Percentiles rank a stretch among this genome's conserved stretches.
Conservation (phyloP, 2,329 filamentous ascomycete genomes). For the Aspergillus piperis region DNA sequence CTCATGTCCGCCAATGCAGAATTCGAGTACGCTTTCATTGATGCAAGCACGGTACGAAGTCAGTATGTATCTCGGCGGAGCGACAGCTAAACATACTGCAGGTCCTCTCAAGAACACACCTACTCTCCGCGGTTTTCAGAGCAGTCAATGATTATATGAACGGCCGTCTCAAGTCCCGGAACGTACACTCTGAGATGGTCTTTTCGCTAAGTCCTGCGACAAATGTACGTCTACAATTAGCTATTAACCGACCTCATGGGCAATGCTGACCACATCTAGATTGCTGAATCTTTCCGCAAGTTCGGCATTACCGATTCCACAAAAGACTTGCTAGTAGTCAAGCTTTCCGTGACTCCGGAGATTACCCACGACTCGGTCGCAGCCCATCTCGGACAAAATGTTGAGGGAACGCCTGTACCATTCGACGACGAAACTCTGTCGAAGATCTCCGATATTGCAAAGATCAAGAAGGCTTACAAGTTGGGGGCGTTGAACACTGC, state of each 20-base stretch:
- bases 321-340: conserved; percentile 74
- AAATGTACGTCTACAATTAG: conserved; percentile 61
- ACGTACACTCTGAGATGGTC: conserved; percentile 87
- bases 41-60: conserved; percentile 70
- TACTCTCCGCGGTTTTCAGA: conserved; percentile 74
- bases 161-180: conserved; percentile 70
- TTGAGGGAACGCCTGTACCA: conserved; percentile 62
- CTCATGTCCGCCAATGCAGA: conserved; percentile 79
- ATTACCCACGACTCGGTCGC: conserved; percentile 52
- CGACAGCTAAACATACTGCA: conserved; percentile 33
- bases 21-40: conserved; percentile 93
- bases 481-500: conserved; percentile 62
- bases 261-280: conserved; percentile 55
- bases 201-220: conserved; percentile 77
- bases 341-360: conserved; percentile 62
- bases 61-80: neutral
- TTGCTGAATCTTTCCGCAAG: conserved; percentile 84
- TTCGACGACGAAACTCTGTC: conserved; percentile 67
- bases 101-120: conserved; percentile 71
- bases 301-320: conserved; percentile 78
- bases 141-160: conserved; percentile 68
- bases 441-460: conserved; percentile 62
- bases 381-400: conserved; percentile 61
- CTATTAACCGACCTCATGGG: conserved; percentile 6
- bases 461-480: conserved; percentile 85